Percentiles rank a stretch among this genome's conserved stretches.
phyloP scores from a whole-genome alignment of 2,329 filamentous ascomycete species.

The Rhynchosporium graminicola region DNA sequence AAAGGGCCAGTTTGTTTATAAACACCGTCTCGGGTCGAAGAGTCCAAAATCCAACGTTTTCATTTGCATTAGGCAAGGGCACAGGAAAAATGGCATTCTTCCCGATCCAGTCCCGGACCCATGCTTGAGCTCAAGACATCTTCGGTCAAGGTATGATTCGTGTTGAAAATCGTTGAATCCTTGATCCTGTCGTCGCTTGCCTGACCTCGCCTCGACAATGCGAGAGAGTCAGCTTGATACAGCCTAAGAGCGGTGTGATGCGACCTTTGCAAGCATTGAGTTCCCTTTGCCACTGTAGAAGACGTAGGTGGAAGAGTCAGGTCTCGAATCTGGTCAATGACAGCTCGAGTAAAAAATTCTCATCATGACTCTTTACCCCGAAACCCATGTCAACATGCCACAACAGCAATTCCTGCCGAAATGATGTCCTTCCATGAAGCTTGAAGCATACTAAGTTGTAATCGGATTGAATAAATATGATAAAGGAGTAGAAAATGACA shows the following conservation, averaged over 20 bases:
- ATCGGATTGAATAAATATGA: constrained; percentile 23
- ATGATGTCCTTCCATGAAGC: constrained; percentile 18
- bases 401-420: constrained; percentile 14
- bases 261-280: constrained; percentile 28
- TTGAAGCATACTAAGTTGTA: constrained; percentile 9
- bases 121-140: constrained; percentile 4
- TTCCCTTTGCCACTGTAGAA: constrained; percentile 31
- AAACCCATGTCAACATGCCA: constrained; percentile 15
- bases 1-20: constrained; percentile 30
- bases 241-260: constrained; percentile 28
- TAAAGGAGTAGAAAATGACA: constrained; percentile 25
- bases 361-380: constrained; percentile 14
- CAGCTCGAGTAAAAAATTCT: constrained; percentile 16
- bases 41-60: constrained; percentile 29
- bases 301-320: constrained; percentile 19
- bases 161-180: constrained; percentile 18
- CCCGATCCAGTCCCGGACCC: constrained; percentile 25
- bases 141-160: constrained; percentile 15
- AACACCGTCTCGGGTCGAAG: constrained; percentile 33
- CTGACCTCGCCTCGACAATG: constrained; percentile 27
- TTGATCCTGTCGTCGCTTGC: constrained; percentile 29
- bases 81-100: constrained; percentile 14
- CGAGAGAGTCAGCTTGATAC: constrained; percentile 23
- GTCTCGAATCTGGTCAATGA: constrained; percentile 25
- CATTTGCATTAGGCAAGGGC: constrained; percentile 29